Evolutionary conservation across 2,329 filamentous ascomycete species (phyloP).

Genomic region (Colletotrichum sp.): DNA sequence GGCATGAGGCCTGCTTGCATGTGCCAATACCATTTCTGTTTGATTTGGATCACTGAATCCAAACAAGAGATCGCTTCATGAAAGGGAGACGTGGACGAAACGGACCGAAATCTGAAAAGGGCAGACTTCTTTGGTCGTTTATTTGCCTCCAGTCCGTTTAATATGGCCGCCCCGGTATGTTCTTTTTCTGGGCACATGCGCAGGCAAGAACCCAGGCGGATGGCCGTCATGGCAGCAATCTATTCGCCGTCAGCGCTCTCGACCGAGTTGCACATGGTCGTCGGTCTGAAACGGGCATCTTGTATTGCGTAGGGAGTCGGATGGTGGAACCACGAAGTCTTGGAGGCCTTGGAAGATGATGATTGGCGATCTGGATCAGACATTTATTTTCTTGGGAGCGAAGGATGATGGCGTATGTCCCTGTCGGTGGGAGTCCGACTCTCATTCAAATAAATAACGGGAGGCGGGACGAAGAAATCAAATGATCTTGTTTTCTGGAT

Average conservation of each 20-base stretch:
- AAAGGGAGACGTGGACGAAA: neutral
- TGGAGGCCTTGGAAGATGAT: neutral
- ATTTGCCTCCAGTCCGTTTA: neutral
- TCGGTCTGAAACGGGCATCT: neutral
- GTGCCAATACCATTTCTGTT: neutral
- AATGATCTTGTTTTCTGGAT: neutral
- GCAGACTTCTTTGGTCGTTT: neutral
- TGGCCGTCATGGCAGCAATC: neutral
- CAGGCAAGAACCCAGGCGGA: neutral
- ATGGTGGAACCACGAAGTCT: slow-evolving; percentile 1
- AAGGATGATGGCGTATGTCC: neutral
- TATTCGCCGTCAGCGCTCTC: neutral
- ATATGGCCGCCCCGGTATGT: neutral
- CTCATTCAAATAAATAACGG: neutral
- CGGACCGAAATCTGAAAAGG: neutral
- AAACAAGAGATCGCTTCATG: neutral
- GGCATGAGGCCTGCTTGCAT: neutral
- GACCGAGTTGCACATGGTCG: neutral
- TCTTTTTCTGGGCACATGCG: neutral
- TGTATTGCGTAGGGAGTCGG: neutral
- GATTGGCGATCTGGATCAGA: neutral
- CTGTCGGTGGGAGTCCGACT: neutral
- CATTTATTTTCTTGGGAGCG: neutral
- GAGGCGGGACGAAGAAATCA: neutral
- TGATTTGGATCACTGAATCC: neutral